Evolutionary conservation across 2,329 filamentous ascomycete species (phyloP).

Genomic region (Ascochyta lentis): DNA sequence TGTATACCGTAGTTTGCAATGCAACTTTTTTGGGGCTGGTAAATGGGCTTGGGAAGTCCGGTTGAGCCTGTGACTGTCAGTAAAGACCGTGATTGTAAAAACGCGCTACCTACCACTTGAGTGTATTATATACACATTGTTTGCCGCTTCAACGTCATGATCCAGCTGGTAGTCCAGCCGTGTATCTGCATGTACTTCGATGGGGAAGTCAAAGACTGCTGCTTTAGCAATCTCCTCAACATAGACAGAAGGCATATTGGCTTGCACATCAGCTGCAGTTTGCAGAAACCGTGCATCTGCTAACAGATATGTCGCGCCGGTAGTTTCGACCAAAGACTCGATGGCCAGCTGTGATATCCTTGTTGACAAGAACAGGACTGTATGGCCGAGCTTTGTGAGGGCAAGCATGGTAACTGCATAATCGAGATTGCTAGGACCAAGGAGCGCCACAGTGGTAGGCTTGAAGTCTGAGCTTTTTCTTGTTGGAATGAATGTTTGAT

Average conservation of each 20-base stretch:
- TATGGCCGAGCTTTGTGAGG: slow-evolving; percentile 62
- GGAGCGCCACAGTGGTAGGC: slow-evolving; percentile 53
- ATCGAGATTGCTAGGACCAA: slow-evolving; percentile 62
- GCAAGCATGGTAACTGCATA: slow-evolving; percentile 63
- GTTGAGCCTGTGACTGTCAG: slow-evolving; percentile 54
- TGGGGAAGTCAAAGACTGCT: slow-evolving; percentile 26
- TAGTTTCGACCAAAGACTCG: slow-evolving; percentile 49
- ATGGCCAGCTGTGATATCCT: slow-evolving; percentile 61
- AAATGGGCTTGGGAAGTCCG: slow-evolving; percentile 69
- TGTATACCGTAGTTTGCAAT: slow-evolving; percentile 30
- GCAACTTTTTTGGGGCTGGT: slow-evolving; percentile 58
- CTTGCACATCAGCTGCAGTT: slow-evolving; percentile 33
- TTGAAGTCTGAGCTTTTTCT: slow-evolving; percentile 19
- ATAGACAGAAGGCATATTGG: slow-evolving; percentile 13
- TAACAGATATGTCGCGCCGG: slow-evolving; percentile 31
- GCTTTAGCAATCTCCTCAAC: slow-evolving; percentile 25
- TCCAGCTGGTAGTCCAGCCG: slow-evolving; percentile 33
- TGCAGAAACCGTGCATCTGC: slow-evolving; percentile 41
- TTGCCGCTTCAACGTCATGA: slow-evolving; percentile 21
- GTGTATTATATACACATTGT: slow-evolving; percentile 35
- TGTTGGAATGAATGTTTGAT: slow-evolving; percentile 29
- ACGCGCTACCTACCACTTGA: slow-evolving; percentile 23
- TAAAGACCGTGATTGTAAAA: neutral
- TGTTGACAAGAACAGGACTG: slow-evolving; percentile 62
- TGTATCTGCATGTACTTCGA: slow-evolving; percentile 36